A percentile compares a stretch with the other conserved stretches of the same genome.
Evolutionary conservation across 352 stramenopile genomes (phyloP).

Genomic region (Globisporangium orthogonon): DNA sequence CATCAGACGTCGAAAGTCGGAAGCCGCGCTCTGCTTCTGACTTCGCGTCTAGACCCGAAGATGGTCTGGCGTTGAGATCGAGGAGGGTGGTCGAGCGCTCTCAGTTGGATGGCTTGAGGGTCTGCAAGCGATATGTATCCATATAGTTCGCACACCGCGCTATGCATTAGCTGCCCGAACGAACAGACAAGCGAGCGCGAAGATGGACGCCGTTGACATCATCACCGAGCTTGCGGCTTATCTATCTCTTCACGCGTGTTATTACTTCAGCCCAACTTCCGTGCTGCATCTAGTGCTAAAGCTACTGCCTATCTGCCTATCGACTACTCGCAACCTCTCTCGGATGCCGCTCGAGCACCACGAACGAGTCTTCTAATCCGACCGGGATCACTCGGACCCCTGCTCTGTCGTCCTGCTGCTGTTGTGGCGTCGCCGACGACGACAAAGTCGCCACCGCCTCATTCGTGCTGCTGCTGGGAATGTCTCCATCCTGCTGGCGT

Average conservation of each 20-base stretch:
- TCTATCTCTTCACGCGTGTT: not conserved
- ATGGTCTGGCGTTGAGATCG: too few species aligned
- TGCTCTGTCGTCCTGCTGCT: conserved; percentile 8
- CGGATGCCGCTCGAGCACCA: conserved; percentile 56
- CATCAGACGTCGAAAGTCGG: too few species aligned
- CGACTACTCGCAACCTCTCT: not conserved
- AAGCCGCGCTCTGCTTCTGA: too few species aligned
- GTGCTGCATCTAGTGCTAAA: not conserved
- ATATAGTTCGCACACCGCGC: too few species aligned
- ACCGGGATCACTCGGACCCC: not conserved
- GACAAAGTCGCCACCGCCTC: too few species aligned
- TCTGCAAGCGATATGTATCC: too few species aligned
- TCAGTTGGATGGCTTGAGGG: too few species aligned
- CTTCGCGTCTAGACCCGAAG: too few species aligned
- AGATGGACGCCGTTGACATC: not conserved
- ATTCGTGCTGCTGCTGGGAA: not conserved
- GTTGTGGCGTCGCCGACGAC: too few species aligned
- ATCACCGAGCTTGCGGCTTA: not conserved
- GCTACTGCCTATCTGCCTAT: not conserved
- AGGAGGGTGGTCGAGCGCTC: too few species aligned
- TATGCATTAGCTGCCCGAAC: too few species aligned
- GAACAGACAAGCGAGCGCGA: too few species aligned
- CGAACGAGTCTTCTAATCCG: conserved; percentile 63
- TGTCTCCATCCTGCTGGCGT: conserved; percentile 6
- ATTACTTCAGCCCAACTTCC: not conserved